phyloP scores from a whole-genome alignment of 306 rosid genomes.

The Sechiopsis laciniata region DNA sequence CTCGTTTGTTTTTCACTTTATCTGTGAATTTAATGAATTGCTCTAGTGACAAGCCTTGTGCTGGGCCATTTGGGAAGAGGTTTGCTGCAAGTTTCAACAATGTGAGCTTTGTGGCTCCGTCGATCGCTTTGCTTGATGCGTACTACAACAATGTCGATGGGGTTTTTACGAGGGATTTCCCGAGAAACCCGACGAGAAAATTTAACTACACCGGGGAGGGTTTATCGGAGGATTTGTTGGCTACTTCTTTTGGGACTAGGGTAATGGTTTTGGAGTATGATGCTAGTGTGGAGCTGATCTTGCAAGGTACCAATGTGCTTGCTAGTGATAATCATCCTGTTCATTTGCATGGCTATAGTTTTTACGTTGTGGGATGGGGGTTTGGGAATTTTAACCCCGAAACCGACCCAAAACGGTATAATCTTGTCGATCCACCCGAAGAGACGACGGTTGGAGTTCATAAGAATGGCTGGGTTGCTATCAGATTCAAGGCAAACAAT shows the following conservation, averaged over 20 bases:
- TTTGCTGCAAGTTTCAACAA: conserved; percentile 22
- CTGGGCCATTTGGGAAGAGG: conserved; percentile 22
- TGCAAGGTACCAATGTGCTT: conserved; percentile 32
- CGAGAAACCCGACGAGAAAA: conserved; percentile 20
- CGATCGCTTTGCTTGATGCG: conserved; percentile 23
- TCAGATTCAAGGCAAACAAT: conserved; percentile 34
- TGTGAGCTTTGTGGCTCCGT: conserved; percentile 26
- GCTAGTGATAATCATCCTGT: conserved; percentile 38
- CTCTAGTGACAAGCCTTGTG: not conserved
- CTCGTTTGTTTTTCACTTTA: not conserved
- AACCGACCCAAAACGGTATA: conserved; percentile 26
- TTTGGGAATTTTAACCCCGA: conserved; percentile 29
- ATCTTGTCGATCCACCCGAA: conserved; percentile 38
- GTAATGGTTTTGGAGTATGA: conserved; percentile 44
- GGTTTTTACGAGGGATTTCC: conserved; percentile 32
- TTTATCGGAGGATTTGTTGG: conserved; percentile 24
- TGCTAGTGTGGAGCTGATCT: conserved; percentile 35
- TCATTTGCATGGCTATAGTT: conserved; percentile 38
- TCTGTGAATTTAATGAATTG: conserved; percentile 14
- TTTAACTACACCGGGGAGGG: conserved; percentile 35
- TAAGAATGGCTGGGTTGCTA: conserved; percentile 35
- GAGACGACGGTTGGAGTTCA: conserved; percentile 41
- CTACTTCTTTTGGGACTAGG: conserved; percentile 35
- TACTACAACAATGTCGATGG: conserved; percentile 17
- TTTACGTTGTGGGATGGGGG: conserved; percentile 32